These are phyloP conservation scores for Scleroderma bovista DNA, from an alignment of 768 basidiomycete species.

Conservation along the genomic window DNA sequence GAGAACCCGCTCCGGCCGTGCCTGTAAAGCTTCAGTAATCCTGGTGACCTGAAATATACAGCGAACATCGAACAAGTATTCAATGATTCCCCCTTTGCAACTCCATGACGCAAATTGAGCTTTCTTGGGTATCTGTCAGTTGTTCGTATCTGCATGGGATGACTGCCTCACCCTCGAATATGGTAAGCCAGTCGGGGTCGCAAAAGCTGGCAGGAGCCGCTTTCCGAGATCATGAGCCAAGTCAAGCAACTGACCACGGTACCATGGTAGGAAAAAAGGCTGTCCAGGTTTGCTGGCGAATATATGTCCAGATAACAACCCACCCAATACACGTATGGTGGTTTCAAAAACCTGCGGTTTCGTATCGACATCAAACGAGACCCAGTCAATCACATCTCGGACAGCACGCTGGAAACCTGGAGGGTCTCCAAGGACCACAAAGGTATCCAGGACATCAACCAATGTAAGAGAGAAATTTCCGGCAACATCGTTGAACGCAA, in stretches of 20 bases:
- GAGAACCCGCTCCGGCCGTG: conserved; percentile 87
- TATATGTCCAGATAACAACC: conserved; percentile 79
- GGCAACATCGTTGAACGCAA: conserved; percentile 85
- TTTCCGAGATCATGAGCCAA: conserved; percentile 85
- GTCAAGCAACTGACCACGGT: conserved; percentile 69
- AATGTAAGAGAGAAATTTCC: conserved; percentile 89
- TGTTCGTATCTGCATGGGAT: conserved; percentile 2
- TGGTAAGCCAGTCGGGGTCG: conserved; percentile 87
- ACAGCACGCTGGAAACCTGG: conserved; percentile 82
- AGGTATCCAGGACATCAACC: conserved; percentile 78
- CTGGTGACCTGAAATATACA: background rate
- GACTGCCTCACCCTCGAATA: conserved; percentile 65
- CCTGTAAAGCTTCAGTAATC: conserved; percentile 39
- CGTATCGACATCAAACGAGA: conserved; percentile 90
- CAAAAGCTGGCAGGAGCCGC: conserved; percentile 85
- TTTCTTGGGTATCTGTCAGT: conserved; percentile 22
- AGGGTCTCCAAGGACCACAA: conserved; percentile 82
- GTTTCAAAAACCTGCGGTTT: conserved; percentile 99
- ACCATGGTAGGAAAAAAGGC: conserved; percentile 79
- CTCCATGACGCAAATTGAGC: conserved; percentile 81
- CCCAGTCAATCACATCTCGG: conserved; percentile 71
- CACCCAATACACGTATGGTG: conserved; percentile 90
- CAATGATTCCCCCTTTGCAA: conserved; percentile 66
- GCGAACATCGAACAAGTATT: conserved; percentile 72
- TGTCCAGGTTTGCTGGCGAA: conserved; percentile 64